These are phyloP conservation scores for Ascochyta clinopodiicola DNA, from an alignment of 2,329 filamentous ascomycete genomes.

Conservation along the genomic window DNA sequence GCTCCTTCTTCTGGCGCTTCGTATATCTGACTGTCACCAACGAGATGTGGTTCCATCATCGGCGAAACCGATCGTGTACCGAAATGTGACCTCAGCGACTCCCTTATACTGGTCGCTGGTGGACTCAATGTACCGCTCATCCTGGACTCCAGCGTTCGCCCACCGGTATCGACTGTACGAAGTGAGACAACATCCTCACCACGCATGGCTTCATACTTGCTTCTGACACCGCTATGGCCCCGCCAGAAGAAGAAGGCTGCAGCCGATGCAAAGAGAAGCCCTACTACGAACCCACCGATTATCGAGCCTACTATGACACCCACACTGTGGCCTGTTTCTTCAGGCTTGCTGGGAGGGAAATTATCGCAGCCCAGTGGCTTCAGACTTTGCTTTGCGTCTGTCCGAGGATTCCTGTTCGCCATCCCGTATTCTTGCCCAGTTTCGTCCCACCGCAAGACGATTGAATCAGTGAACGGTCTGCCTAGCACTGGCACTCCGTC, in stretches of 20 bases:
- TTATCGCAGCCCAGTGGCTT: conserved; percentile 25
- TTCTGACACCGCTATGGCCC: conserved; percentile 18
- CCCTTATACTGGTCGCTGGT: conserved; percentile 9
- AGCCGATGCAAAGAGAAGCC: conserved; percentile 19
- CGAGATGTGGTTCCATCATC: conserved; percentile 8
- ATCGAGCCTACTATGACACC: conserved; percentile 21
- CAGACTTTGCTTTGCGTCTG: conserved; percentile 1
- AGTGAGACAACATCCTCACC: conserved; percentile 19
- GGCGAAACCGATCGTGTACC: conserved; percentile 1
- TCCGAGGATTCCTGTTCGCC: conserved; percentile 15
- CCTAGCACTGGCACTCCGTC: conserved; percentile 20
- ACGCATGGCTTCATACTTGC: conserved; percentile 22
- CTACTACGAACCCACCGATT: conserved; percentile 22
- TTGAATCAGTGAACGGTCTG: conserved; percentile 22
- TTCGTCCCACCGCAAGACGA: conserved; percentile 25
- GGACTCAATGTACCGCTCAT: not conserved
- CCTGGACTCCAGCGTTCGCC: conserved; percentile 1
- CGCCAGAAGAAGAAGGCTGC: conserved; percentile 22
- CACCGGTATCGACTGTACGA: conserved; percentile 3
- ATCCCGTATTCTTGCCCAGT: conserved; percentile 22
- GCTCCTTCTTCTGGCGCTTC: conserved; percentile 30
- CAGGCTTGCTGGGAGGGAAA: conserved; percentile 16
- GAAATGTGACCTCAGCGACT: conserved; percentile 6
- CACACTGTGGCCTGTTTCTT: conserved; percentile 3
- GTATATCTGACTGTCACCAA: conserved; percentile 22